Evolutionary conservation across 2,329 filamentous ascomycete genomes (phyloP), one percentile per base, ranked within the genome.

Genomic region (Botrytis byssoidea): DNA sequence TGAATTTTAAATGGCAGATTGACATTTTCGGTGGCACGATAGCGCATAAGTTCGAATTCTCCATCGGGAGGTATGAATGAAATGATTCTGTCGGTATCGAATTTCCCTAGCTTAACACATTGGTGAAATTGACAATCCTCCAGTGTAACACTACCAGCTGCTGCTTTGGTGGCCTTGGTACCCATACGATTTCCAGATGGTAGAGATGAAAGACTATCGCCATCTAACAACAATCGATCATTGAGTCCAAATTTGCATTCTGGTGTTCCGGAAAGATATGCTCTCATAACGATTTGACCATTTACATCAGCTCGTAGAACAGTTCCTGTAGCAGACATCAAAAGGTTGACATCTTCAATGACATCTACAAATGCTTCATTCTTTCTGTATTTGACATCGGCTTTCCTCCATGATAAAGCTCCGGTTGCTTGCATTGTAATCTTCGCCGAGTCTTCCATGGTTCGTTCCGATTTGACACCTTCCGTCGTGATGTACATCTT

Each of bases 401-500:
- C 93, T 81, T 97, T 93, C 79, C 97, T 90, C 96, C 97, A 99
- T 65, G 96, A 98, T 60, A 98, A 88, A 8, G 96, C 96, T 59
- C 97, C 96, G 0, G 96, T 99, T 20, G 96, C 97, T 85, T 99
- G 96, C 95, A 98, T 98, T 40, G 96, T 99, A 83, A 99, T 99
- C 83, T 95, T 96, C 78, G 94, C 95, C 69, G 95, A 98, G 83
- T 99, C 95, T 82, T 97, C 93, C 84, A 91, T 92, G 77, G 88
- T 91, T 78, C 90, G 86, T 82, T 94, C 94, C 46, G 94, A 97
- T 84, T 98, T 98, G 84, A 99, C 95, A 74, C 96, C 96, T 85
- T 99, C 96, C 51, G 96, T 99, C 61, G 97, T 99, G 81, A 99
- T 99, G 87, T 99, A 99, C 95, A 98, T 98, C 85, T 99, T 99